Conservation (phyloP, 1,139 yeast genomes). For the Kurtzmaniella quercitrusa region DNA sequence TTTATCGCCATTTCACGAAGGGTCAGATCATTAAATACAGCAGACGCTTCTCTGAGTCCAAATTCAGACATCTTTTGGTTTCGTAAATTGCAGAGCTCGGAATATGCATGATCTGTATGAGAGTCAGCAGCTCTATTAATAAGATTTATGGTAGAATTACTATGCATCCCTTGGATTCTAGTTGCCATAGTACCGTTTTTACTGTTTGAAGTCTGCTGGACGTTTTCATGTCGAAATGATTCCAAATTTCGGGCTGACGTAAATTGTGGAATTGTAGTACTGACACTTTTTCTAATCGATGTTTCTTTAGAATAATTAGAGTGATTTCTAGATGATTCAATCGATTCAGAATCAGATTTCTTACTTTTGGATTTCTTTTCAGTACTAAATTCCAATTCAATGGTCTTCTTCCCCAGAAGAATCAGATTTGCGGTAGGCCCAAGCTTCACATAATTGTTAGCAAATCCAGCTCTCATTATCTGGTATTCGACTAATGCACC, state of each 20-base stretch:
- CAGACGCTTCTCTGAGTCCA: slow-evolving; percentile 32
- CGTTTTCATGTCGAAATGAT: slow-evolving; percentile 2
- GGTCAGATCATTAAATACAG: slow-evolving; percentile 45
- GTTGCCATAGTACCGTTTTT: not conserved
- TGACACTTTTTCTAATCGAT: not conserved
- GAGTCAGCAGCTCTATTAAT: slow-evolving; percentile 10
- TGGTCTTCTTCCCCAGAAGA: slow-evolving; percentile 37
- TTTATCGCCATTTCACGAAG: slow-evolving; percentile 52
- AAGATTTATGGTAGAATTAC: slow-evolving; percentile 2
- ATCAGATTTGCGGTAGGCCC: slow-evolving; percentile 54
- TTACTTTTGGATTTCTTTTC: slow-evolving; percentile 2
- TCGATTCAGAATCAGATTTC: not conserved
- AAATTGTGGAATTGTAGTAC: slow-evolving; percentile 1
- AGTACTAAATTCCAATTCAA: slow-evolving; percentile 32
- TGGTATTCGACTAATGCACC: slow-evolving; percentile 71
- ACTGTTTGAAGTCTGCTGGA: not conserved
- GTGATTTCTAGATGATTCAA: not conserved
- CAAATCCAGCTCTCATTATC: slow-evolving; percentile 70
- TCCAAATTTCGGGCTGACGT: slow-evolving; percentile 7
- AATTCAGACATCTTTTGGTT: slow-evolving; percentile 40
- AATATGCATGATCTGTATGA: slow-evolving; percentile 35
- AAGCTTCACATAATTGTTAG: slow-evolving; percentile 63
- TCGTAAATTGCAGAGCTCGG: slow-evolving; percentile 43
- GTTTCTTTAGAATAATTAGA: not conserved
- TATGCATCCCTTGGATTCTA: slow-evolving; percentile 4